Percentiles rank a stretch among this genome's conserved stretches.
phyloP scores from a whole-genome alignment of 108 stramenopile species.

The Cylindrotheca closterium region DNA sequence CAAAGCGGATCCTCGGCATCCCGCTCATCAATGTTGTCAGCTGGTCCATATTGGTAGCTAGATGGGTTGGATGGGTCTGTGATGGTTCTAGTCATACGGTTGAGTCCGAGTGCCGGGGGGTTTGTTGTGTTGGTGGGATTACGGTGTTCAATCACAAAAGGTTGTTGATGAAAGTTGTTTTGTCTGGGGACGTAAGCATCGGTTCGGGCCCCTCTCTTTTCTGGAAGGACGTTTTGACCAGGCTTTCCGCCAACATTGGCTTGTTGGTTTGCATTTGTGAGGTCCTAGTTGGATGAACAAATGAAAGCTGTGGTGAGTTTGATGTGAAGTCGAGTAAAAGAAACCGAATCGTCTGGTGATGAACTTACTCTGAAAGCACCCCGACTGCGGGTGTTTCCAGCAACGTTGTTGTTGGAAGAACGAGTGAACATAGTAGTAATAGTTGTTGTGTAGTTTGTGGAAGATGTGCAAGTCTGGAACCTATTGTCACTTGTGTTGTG shows the following conservation, averaged over 20 bases:
- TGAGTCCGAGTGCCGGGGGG: too few species aligned
- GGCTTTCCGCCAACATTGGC: constrained; percentile 22
- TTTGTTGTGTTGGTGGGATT: constrained; percentile 23
- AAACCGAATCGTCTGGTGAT: too few species aligned
- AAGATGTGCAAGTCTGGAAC: too few species aligned
- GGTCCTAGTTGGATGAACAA: constrained; percentile 14
- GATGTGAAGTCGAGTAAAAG: too few species aligned
- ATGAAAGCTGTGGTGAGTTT: constrained; percentile 1
- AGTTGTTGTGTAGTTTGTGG: too few species aligned
- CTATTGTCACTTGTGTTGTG: too few species aligned
- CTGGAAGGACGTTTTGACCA: constrained; percentile 30
- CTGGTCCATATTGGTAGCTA: constrained; percentile 75
- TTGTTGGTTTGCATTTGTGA: constrained; percentile 32
- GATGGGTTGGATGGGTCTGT: constrained; percentile 19
- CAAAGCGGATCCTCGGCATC: constrained; percentile 93
- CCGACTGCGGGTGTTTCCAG: constrained; percentile 27
- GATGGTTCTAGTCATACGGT: constrained; percentile 19
- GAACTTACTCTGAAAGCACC: constrained; percentile 40
- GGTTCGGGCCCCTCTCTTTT: constrained; percentile 26
- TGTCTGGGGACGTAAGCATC: constrained; percentile 33
- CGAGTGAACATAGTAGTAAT: constrained; percentile 1
- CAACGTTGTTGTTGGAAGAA: constrained; percentile 22
- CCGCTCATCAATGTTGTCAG: constrained; percentile 94
- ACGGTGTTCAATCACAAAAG: constrained; percentile 27
- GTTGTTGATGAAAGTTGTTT: constrained; percentile 15